phyloP scores from a whole-genome alignment of 768 basidiomycete genomes.

The Phanerodontia chrysosporium region DNA sequence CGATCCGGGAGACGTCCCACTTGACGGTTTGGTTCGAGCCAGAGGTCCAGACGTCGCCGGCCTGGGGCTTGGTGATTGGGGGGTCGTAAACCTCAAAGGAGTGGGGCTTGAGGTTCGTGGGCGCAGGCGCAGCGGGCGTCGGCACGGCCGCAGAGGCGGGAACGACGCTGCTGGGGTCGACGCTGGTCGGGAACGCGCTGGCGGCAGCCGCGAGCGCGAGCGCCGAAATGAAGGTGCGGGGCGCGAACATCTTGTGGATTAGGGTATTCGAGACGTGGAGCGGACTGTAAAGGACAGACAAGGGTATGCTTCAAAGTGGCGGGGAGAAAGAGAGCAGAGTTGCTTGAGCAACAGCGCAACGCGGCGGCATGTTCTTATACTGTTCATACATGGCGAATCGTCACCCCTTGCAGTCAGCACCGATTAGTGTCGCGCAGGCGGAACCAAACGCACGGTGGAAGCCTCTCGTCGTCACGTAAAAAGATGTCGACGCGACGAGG shows the following conservation, averaged over 20 bases:
- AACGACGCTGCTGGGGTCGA: conserved; percentile 1
- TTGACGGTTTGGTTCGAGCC: conserved; percentile 35
- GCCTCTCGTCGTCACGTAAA: neutral
- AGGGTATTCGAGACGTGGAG: neutral
- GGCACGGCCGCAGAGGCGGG: conserved; percentile 25
- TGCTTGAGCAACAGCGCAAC: neutral
- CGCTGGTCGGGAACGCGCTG: neutral
- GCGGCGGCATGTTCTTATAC: neutral
- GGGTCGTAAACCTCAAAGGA: conserved; percentile 38
- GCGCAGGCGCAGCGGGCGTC: conserved; percentile 25
- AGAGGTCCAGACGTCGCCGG: conserved; percentile 31
- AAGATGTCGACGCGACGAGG: neutral
- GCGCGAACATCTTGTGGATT: conserved; percentile 3
- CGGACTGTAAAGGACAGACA: conserved; percentile 1
- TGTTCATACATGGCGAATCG: neutral
- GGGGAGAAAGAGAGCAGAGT: neutral
- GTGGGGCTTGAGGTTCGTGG: conserved; percentile 23
- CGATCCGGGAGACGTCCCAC: conserved; percentile 42
- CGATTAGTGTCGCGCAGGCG: neutral
- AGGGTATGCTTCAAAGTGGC: neutral
- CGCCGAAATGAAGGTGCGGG: conserved; percentile 7
- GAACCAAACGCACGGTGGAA: neutral
- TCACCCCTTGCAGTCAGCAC: neutral
- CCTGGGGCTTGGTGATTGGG: conserved; percentile 35
- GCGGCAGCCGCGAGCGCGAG: conserved; percentile 1